A percentile compares a stretch with the other conserved stretches of the same genome.
Evolutionary conservation across 805 yeast genomes (phyloP).

Genomic region (Candida bentonensis): DNA sequence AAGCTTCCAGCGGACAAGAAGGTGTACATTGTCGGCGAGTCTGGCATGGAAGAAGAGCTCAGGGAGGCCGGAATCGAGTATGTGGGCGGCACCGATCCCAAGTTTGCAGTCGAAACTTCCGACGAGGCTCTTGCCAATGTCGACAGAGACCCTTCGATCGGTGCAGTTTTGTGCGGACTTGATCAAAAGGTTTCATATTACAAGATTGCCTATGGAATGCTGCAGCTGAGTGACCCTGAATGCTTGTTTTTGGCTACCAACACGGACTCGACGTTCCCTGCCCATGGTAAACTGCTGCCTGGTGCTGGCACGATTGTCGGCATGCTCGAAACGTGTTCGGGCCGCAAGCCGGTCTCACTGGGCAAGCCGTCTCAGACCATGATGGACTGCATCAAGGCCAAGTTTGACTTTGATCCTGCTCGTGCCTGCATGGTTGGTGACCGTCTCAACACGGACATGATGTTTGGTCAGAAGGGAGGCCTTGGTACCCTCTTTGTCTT

Average conservation of each 20-base stretch:
- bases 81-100: slow-evolving; percentile 73
- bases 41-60: slow-evolving; percentile 74
- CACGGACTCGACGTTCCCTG: slow-evolving; percentile 88
- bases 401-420: slow-evolving; percentile 34
- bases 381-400: slow-evolving; percentile 78
- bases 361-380: slow-evolving; percentile 86
- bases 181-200: slow-evolving; percentile 67
- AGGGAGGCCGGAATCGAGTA: slow-evolving; percentile 57
- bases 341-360: slow-evolving; percentile 70
- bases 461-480: slow-evolving; percentile 79
- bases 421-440: slow-evolving; percentile 90
- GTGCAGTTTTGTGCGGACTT: slow-evolving; percentile 82
- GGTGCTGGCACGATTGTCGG: slow-evolving; percentile 93
- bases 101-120: slow-evolving; percentile 36
- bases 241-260: slow-evolving; percentile 83
- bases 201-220: slow-evolving; percentile 67
- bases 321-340: slow-evolving; percentile 56
- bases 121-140: slow-evolving; percentile 29
- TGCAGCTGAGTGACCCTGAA: slow-evolving; percentile 53
- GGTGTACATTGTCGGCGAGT: slow-evolving; percentile 81
- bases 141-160: slow-evolving; percentile 54
- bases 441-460: slow-evolving; percentile 87
- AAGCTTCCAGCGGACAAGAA: slow-evolving; percentile 62
- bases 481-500: slow-evolving; percentile 77
- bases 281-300: slow-evolving; percentile 70